Evolutionary conservation across 306 rosid species (phyloP).

Genomic region (Quercus rubra): DNA sequence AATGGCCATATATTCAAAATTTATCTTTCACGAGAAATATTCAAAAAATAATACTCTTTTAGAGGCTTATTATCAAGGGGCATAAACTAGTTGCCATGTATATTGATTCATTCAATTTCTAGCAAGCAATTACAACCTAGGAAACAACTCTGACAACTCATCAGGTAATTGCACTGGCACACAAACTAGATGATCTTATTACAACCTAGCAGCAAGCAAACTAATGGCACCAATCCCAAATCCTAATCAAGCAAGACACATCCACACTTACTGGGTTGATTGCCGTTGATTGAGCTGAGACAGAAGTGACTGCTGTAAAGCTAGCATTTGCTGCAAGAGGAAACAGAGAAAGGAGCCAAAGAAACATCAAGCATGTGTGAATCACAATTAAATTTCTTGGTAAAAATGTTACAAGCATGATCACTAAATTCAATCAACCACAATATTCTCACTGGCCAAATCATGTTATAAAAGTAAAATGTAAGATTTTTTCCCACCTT

Average conservation of each 20-base stretch:
- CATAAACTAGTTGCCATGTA: background rate
- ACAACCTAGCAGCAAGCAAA: too few species aligned
- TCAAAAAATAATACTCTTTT: background rate
- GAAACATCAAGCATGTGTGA: background rate
- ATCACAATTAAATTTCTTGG: background rate
- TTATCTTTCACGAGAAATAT: background rate
- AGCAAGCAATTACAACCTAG: too few species aligned
- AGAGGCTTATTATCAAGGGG: background rate
- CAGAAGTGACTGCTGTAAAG: constrained; percentile 38
- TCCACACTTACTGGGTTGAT: too few species aligned
- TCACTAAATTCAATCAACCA: background rate
- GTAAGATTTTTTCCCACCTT: background rate
- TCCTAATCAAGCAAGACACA: too few species aligned
- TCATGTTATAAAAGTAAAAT: background rate
- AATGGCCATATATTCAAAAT: background rate
- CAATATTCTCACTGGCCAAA: background rate
- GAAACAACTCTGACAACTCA: too few species aligned
- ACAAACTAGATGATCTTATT: too few species aligned
- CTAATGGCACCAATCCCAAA: too few species aligned
- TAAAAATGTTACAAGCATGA: background rate
- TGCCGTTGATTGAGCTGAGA: constrained; percentile 47
- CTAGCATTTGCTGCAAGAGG: constrained; percentile 46
- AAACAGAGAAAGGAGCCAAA: background rate
- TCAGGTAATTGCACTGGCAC: too few species aligned
- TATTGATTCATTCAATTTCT: background rate